Evolutionary conservation across 176 grass and related monocot genomes (phyloP), one percentile per base, ranked within the genome.

Genomic region (Tuctoria greenei): DNA sequence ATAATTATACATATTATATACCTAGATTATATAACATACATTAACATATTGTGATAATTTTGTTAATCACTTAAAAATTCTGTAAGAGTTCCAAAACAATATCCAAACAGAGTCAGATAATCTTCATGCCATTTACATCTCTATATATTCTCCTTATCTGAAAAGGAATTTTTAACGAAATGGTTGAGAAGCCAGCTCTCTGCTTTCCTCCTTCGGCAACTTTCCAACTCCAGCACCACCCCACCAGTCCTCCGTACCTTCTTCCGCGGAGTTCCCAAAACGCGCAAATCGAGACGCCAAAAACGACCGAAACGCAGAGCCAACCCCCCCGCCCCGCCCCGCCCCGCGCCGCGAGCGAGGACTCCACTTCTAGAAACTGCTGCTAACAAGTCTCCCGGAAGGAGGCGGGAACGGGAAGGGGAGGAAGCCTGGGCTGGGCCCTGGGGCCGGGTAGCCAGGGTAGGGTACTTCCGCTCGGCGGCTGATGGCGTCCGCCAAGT

Each of bases 401-500:
- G n/a, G n/a, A n/a, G n/a, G n/a, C n/a, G n/a, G n/a, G n/a, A n/a
- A n/a, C n/a, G n/a, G n/a, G n/a, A n/a, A n/a, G n/a, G n/a, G n/a
- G n/a, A n/a, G n/a, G n/a, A n/a, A n/a, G n/a, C n/a, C n/a, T n/a
- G n/a, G n/a, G n/a, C n/a, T n/a, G n/a, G n/a, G n/a, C n/a, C n/a
- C n/a, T n/a, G n/a, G n/a, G n/a, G 28, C 44, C 69, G 84, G 84
- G 71, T 81, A n/a, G n/a, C n/a, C n/a, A n/a, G n/a, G n/a, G n/a
- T n/a, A n/a, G n/a, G n/a, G n/a, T n/a, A n/a, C n/a, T n/a, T 81
- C 4, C 64, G 26, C 35, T 49, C 4, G 44, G 35, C 44, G n/a
- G n/a, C n/a, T 13, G 67, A 88, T 88, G 91, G n/a, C 91, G 64
- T 88, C 91, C 20, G 85, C 85, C 41, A 94, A 90, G 85, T 94